These are phyloP conservation scores for Calonectria hawksworthii DNA, from an alignment of 2,329 filamentous ascomycete genomes.

Conservation along the genomic window DNA sequence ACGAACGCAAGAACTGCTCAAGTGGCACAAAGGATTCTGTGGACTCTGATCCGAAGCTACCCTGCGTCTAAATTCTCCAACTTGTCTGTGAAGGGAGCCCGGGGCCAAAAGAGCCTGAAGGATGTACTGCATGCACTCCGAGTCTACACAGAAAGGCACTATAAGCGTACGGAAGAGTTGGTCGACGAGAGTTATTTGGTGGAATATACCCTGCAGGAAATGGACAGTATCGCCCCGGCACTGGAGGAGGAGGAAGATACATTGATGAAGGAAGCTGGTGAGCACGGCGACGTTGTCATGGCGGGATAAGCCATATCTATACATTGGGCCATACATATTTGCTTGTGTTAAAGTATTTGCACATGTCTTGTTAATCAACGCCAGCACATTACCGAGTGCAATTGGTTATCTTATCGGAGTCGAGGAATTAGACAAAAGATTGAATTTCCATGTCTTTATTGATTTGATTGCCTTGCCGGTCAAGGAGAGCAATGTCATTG, in stretches of 20 bases:
- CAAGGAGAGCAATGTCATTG: not conserved
- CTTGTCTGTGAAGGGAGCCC: constrained; percentile 71
- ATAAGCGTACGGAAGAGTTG: constrained; percentile 88
- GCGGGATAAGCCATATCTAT: constrained; percentile 13
- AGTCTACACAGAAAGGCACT: constrained; percentile 94
- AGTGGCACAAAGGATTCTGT: constrained; percentile 88
- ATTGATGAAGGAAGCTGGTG: constrained; percentile 53
- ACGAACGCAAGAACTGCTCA: constrained; percentile 90
- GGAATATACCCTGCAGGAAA: constrained; percentile 92
- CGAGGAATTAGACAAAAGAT: constrained; percentile 25
- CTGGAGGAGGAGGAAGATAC: constrained; percentile 51
- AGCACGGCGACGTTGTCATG: constrained; percentile 60
- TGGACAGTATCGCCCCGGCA: constrained; percentile 79
- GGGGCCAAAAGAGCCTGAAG: constrained; percentile 77
- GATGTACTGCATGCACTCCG: constrained; percentile 90
- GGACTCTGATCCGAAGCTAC: constrained; percentile 84
- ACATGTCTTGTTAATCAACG: not conserved
- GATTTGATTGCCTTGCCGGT: not conserved
- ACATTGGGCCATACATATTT: not conserved
- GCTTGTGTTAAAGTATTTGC: not conserved
- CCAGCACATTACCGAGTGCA: not conserved
- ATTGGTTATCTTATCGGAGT: constrained; percentile 6
- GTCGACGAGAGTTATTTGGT: constrained; percentile 95
- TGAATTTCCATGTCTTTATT: not conserved
- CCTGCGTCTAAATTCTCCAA: constrained; percentile 82